Conservation (phyloP, 306 rosid genomes). For the Canavalia gladiata region DNA sequence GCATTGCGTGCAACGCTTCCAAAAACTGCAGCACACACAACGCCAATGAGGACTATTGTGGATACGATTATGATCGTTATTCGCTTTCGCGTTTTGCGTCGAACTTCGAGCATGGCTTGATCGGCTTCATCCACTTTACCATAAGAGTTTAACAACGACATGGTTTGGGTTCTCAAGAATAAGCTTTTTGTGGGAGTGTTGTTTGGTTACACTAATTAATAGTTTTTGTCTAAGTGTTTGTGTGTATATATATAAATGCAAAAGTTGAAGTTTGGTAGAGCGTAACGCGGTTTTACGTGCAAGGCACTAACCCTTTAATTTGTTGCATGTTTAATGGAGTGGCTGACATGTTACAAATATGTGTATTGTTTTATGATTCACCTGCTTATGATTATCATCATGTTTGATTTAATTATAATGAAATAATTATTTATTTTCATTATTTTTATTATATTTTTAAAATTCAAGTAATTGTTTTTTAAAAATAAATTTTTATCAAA, state of each 20-base stretch:
- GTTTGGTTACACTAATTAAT: too few relatives aligned
- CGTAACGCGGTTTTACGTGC: conserved; percentile 58
- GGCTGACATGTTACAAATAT: conserved; percentile 46
- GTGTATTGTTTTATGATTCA: too few relatives aligned
- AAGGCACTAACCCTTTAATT: conserved; percentile 37
- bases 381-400: too few relatives aligned
- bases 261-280: conserved; percentile 20
- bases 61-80: conserved; percentile 62
- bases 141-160: conserved; percentile 60
- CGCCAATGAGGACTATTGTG: conserved; percentile 59
- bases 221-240: neutral
- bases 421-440: too few relatives aligned
- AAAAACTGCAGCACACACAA: conserved; percentile 61
- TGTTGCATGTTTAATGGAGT: conserved; percentile 47
- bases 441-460: too few relatives aligned
- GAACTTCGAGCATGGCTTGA: conserved; percentile 58
- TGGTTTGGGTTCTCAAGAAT: neutral
- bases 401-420: too few relatives aligned
- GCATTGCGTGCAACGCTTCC: conserved; percentile 51
- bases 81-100: conserved; percentile 58
- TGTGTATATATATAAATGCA: conserved; percentile 5
- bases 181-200: neutral
- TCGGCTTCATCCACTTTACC: conserved; percentile 64
- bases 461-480: too few relatives aligned
- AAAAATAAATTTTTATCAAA: too few relatives aligned